Conservation (phyloP, 345 rosid species). For the Fremontodendron californicum region DNA sequence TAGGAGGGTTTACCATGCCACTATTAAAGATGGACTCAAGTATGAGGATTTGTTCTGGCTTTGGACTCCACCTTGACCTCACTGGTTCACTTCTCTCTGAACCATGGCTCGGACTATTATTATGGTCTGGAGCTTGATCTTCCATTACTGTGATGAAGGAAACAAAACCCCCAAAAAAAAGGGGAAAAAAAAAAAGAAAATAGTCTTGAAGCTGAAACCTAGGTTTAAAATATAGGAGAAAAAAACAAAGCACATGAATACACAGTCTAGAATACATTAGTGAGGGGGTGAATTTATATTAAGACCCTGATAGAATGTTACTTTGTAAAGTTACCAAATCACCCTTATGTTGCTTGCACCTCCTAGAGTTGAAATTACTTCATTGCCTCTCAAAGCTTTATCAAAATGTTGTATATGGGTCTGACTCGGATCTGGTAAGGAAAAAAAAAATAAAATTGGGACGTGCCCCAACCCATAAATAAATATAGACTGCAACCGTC, state of each 20-base stretch:
- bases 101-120: constrained; percentile 40
- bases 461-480: no score
- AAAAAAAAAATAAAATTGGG: no score
- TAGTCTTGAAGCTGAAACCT: constrained; percentile 33
- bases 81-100: constrained; percentile 62
- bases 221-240: constrained; percentile 22
- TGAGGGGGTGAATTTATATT: constrained; percentile 30
- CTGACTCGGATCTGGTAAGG: no score
- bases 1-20: constrained; percentile 98
- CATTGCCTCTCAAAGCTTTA: not conserved
- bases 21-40: constrained; percentile 98
- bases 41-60: constrained; percentile 95
- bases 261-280: constrained; percentile 26
- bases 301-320: constrained; percentile 30
- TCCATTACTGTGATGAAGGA: constrained; percentile 43
- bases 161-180: not conserved
- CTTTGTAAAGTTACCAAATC: constrained; percentile 31
- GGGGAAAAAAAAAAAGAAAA: not conserved
- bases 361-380: constrained; percentile 13
- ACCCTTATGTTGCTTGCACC: constrained; percentile 23
- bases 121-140: constrained; percentile 55
- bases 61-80: constrained; percentile 96
- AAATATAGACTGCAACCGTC: no score
- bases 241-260: constrained; percentile 25
- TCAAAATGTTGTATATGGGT: not conserved